Conservation (phyloP, 441 rosid species). For the Cnidoscolus chayamansa region DNA sequence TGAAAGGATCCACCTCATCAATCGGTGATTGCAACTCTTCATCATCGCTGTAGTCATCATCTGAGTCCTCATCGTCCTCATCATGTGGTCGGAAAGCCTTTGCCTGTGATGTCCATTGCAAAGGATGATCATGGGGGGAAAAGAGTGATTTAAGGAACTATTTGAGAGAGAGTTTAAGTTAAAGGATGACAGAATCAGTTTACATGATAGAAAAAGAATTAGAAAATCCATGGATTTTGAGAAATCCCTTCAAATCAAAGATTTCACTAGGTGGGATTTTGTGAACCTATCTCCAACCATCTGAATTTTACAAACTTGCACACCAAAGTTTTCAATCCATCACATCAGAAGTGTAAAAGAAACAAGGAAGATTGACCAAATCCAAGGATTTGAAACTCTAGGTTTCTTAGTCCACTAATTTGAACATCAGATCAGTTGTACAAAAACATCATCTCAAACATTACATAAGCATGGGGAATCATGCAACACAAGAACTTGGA, state of each 20-base stretch:
- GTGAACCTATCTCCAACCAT: background rate
- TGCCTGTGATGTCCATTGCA: constrained; percentile 40
- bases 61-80: constrained; percentile 66
- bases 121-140: constrained; percentile 1
- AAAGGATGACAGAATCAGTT: background rate
- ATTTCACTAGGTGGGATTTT: background rate
- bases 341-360: background rate
- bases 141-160: background rate
- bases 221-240: background rate
- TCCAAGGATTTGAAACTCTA: background rate
- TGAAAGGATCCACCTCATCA: constrained; percentile 92
- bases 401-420: background rate
- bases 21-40: constrained; percentile 93
- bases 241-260: background rate
- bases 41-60: constrained; percentile 81
- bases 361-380: background rate
- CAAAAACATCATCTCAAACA: background rate
- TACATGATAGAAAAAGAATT: background rate
- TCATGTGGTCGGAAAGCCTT: constrained; percentile 70
- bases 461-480: background rate
- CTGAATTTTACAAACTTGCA: background rate
- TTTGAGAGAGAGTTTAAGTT: background rate
- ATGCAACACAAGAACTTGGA: background rate
- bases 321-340: background rate
- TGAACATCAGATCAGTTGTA: background rate